A percentile compares a stretch with the other conserved stretches of the same genome.
Evolutionary conservation across 495 filamentous ascomycete species (phyloP).

Genomic region (Aspergillus conjunctus): DNA sequence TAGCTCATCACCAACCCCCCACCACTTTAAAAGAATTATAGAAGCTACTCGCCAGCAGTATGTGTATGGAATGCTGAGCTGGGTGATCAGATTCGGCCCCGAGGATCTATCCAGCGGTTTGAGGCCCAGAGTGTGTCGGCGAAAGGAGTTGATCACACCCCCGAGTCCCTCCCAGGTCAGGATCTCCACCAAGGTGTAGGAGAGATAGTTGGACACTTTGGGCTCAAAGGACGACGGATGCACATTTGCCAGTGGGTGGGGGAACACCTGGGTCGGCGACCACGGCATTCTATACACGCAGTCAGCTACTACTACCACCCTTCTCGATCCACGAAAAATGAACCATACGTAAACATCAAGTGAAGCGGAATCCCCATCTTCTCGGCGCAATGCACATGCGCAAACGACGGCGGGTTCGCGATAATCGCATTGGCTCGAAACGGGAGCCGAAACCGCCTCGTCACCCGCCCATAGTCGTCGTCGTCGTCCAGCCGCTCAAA

Average conservation of each 20-base stretch:
- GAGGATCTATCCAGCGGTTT: constrained; percentile 42
- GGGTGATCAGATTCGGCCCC: constrained; percentile 31
- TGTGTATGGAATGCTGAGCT: constrained; percentile 57
- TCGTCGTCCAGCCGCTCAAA: constrained; percentile 52
- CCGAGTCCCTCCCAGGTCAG: constrained; percentile 62
- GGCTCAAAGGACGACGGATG: constrained; percentile 43
- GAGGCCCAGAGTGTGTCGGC: constrained; percentile 39
- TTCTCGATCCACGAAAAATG: not conserved
- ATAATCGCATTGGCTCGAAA: constrained; percentile 66
- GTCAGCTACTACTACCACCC: not conserved
- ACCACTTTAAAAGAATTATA: no score
- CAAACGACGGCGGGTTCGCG: constrained; percentile 63
- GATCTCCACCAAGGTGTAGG: constrained; percentile 58
- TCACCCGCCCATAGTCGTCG: constrained; percentile 25
- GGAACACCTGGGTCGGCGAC: constrained; percentile 53
- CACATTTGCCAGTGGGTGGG: constrained; percentile 57
- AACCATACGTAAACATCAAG: constrained; percentile 55
- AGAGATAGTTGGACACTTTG: constrained; percentile 53
- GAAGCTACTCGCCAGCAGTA: constrained; percentile 55
- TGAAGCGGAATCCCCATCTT: constrained; percentile 59
- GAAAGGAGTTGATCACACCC: constrained; percentile 10
- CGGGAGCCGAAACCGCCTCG: constrained; percentile 55
- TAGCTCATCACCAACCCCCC: no score
- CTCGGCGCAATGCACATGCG: constrained; percentile 61
- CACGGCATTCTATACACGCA: constrained; percentile 44